Percentiles rank a stretch among this genome's conserved stretches.
Evolutionary conservation across 2,329 filamentous ascomycete species (phyloP).

Genomic region (Hypoxylon rubiginosum): DNA sequence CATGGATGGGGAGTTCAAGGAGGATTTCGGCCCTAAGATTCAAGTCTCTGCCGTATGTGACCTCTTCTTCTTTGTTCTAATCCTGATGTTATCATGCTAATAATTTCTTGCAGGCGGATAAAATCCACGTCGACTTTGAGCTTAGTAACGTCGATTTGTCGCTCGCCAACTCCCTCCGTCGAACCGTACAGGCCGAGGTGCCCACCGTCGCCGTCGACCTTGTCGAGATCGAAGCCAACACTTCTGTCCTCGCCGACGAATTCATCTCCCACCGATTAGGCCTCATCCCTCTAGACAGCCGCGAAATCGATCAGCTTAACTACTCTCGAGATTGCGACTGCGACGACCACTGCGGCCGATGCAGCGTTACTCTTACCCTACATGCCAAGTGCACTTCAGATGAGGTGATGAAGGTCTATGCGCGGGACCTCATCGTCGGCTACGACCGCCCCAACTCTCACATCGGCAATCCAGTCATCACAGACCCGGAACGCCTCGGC

Average conservation of each 20-base stretch:
- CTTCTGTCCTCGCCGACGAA: conserved; percentile 95
- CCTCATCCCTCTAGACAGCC: conserved; percentile 87
- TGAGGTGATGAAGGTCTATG: conserved; percentile 94
- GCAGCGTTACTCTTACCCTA: conserved; percentile 86
- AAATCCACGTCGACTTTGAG: conserved; percentile 88
- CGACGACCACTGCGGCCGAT: conserved; percentile 93
- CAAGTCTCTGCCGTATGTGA: conserved; percentile 70
- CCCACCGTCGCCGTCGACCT: conserved; percentile 95
- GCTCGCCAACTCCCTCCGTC: conserved; percentile 92
- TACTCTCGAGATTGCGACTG: conserved; percentile 97
- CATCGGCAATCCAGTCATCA: conserved; percentile 86
- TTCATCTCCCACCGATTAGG: conserved; percentile 94
- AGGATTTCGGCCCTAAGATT: conserved; percentile 61
- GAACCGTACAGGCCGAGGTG: conserved; percentile 92
- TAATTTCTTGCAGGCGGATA: conserved; percentile 73
- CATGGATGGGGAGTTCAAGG: conserved; percentile 69
- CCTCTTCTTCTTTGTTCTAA: conserved; percentile 9
- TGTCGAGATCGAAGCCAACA: conserved; percentile 93
- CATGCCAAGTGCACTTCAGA: conserved; percentile 88
- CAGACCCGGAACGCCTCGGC: conserved; percentile 84
- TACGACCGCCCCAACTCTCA: conserved; percentile 77
- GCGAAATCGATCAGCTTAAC: conserved; percentile 83
- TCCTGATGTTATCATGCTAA: conserved; percentile 41
- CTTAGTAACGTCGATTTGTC: conserved; percentile 89
- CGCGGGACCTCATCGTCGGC: conserved; percentile 84